phyloP scores from a whole-genome alignment of 768 basidiomycete genomes.

The Holtermanniella nyarrowii region DNA sequence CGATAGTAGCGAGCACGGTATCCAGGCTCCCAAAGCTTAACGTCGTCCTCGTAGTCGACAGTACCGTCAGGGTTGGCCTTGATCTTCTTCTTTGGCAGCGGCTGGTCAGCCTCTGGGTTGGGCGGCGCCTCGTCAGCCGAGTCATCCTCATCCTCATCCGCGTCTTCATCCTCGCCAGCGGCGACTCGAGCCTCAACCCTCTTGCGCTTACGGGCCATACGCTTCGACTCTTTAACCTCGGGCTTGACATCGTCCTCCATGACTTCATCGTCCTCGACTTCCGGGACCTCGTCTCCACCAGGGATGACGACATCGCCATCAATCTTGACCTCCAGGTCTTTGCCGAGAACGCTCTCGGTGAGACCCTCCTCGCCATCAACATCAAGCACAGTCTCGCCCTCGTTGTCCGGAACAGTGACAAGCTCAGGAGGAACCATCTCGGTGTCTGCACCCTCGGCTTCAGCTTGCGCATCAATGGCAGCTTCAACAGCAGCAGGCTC shows the following conservation, averaged over 20 bases:
- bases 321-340: not conserved
- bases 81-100: constrained; percentile 47
- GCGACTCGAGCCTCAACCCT: not conserved
- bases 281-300: constrained; percentile 9
- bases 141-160: constrained; percentile 38
- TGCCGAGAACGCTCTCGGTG: not conserved
- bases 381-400: constrained; percentile 11
- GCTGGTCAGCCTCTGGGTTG: constrained; percentile 36
- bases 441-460: constrained; percentile 23
- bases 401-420: constrained; percentile 9
- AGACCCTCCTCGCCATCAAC: constrained; percentile 5
- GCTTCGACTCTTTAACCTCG: constrained; percentile 40
- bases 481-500: constrained; percentile 14
- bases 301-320: not conserved
- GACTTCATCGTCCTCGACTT: constrained; percentile 35
- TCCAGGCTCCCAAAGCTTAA: constrained; percentile 89
- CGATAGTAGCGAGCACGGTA: constrained; percentile 91
- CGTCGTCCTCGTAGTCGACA: constrained; percentile 85
- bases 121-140: constrained; percentile 30
- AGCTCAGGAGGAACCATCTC: constrained; percentile 7
- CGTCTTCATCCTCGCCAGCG: constrained; percentile 33
- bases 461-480: constrained; percentile 16
- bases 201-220: constrained; percentile 5
- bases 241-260: constrained; percentile 18
- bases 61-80: constrained; percentile 85